These are phyloP conservation scores for Datisca glomerata DNA, from an alignment of 306 rosid species.

Conservation along the genomic window DNA sequence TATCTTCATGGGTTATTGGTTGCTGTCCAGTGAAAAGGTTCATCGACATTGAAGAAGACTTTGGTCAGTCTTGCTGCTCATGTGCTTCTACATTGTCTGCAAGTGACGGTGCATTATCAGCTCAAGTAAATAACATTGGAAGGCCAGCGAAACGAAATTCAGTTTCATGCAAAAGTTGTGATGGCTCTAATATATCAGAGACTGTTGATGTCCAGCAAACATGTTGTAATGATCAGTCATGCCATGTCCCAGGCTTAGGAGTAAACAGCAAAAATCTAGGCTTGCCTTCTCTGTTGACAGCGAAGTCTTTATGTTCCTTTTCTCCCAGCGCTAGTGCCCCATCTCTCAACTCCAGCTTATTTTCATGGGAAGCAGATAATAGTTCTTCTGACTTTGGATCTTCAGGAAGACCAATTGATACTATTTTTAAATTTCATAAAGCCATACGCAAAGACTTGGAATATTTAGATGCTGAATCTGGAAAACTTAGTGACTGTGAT, in stretches of 20 bases:
- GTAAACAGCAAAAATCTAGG: constrained; percentile 82
- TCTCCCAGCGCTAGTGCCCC: constrained; percentile 81
- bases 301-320: constrained; percentile 80
- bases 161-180: constrained; percentile 31
- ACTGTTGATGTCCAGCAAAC: constrained; percentile 29
- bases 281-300: constrained; percentile 51
- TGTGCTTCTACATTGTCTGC: constrained; percentile 43
- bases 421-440: constrained; percentile 94
- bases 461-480: constrained; percentile 95
- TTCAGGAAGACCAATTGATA: constrained; percentile 93
- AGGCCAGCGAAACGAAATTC: constrained; percentile 46
- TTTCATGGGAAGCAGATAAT: constrained; percentile 80
- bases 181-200: constrained; percentile 26
- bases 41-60: constrained; percentile 61
- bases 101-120: constrained; percentile 32
- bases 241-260: constrained; percentile 92
- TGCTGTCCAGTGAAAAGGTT: constrained; percentile 71
- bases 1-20: constrained; percentile 62
- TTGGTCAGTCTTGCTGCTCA: constrained; percentile 32
- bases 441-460: constrained; percentile 97
- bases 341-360: constrained; percentile 90
- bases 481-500: constrained; percentile 82
- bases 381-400: constrained; percentile 44
- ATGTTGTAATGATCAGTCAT: constrained; percentile 54
- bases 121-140: constrained; percentile 37